Base-by-base conservation (phyloP, 768 basidiomycete species). In the Mycena filopes region DNA sequence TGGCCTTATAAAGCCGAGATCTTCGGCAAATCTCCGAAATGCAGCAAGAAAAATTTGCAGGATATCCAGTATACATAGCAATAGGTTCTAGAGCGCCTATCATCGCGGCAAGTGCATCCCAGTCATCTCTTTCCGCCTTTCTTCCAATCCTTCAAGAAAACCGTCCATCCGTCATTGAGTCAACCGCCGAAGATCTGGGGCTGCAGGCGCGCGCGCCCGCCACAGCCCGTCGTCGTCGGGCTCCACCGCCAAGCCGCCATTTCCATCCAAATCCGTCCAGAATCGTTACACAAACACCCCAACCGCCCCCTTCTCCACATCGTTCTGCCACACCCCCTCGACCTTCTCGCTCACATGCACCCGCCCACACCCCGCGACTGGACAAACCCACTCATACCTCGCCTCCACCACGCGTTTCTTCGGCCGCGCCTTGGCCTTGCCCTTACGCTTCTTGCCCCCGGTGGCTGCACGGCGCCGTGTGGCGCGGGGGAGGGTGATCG, bases 321-420 rank as follows among this genome's bases (percentile, higher is more conserved):
- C 31, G 13, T 62, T 61, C 21, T 33, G 80, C 90, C 91, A 93
- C 60, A 77, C 79, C 3, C 88, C 89, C 43, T 81, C 82, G 13
- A 89, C 70, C 64, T 84, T 81, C 36, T 89, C 81, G 66, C 89
- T 91, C 13, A 79, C 76, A 73, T 92, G 90, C 38, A 79, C 68
- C 16, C 74, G 75, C 12, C 77, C 83, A 71, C 91, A 93, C 2
- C 81, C 82, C 3, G 79, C 68, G 2, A 92, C 88, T 0, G 91
- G 91, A 71, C 91, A 93, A 18, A 47, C 68, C 89, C 89, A 93
- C 70, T 85, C 81, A 69, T 84, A 80, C 70, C 81, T 80, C 31
- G 77, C 86, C 70, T 88, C 84, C 72, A 82, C 66, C 62, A 76
- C 68, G 65, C 78, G 72, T 57, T 76, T 77, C 79, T 83, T 70